Conservation (phyloP, 306 rosid species). For the Astragalus membranaceus region DNA sequence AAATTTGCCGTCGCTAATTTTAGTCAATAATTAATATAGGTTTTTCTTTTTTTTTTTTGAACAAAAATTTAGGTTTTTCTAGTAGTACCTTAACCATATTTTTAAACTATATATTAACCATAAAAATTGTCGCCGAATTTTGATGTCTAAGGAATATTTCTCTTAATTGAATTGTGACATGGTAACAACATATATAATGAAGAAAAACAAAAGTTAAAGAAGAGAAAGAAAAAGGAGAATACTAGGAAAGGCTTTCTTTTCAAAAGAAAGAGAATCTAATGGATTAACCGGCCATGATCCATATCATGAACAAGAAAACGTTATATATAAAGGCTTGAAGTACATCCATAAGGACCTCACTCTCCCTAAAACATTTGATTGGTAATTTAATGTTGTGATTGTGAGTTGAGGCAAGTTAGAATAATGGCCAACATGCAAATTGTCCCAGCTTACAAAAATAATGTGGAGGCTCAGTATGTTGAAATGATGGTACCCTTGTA, state of each 20-base stretch:
- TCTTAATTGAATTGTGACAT: too few species aligned
- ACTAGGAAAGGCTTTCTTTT: not conserved
- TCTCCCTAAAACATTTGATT: conserved; percentile 3
- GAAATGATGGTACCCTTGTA: conserved; percentile 93
- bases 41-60: too few species aligned
- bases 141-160: too few species aligned
- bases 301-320: conserved; percentile 4
- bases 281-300: conserved; percentile 14
- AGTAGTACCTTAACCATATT: too few species aligned
- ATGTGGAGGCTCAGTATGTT: conserved; percentile 77
- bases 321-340: conserved; percentile 20
- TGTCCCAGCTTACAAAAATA: conserved; percentile 45
- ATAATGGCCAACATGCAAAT: conserved; percentile 74
- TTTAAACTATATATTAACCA: too few species aligned
- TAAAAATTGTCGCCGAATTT: too few species aligned
- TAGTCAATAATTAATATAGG: too few species aligned
- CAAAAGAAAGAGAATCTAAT: conserved; percentile 12
- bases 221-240: not conserved
- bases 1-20: too few species aligned
- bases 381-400: not conserved
- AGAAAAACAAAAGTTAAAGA: conserved; percentile 1
- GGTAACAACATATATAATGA: not conserved
- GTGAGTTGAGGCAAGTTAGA: not conserved
- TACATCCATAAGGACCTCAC: not conserved
- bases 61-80: too few species aligned